Percentiles rank a stretch among this genome's conserved stretches.
Conservation (phyloP, 768 basidiomycete species). For the Lactifluus subvellereus region DNA sequence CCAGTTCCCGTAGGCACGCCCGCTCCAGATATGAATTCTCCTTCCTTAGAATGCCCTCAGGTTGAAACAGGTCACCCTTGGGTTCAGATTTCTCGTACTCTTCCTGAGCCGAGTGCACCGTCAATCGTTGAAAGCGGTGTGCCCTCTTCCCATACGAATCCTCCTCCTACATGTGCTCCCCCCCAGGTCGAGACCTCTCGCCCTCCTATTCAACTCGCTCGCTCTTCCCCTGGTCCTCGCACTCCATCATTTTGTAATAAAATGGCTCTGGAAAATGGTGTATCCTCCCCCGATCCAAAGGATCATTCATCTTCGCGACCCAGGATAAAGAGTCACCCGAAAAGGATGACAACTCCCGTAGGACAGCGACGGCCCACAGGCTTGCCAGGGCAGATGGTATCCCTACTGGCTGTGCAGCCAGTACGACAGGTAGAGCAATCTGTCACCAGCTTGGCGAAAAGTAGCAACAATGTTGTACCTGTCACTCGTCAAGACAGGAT, state of each 20-base stretch:
- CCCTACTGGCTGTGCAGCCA: not conserved
- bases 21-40: not conserved
- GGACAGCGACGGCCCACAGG: constrained; percentile 2
- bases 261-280: not conserved
- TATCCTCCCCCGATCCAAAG: not conserved
- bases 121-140: not conserved
- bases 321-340: constrained; percentile 14
- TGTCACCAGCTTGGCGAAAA: not conserved
- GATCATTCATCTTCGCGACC: not conserved
- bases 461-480: not conserved
- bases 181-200: not conserved
- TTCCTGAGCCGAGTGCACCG: not conserved
- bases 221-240: not conserved
- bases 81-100: not conserved
- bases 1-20: not conserved
- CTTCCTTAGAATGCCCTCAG: not conserved
- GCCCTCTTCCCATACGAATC: not conserved
- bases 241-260: not conserved
- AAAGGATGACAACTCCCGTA: not conserved
- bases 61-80: not conserved
- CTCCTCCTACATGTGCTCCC: not conserved
- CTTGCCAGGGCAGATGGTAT: not conserved
- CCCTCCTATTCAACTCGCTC: not conserved
- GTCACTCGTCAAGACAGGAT: not conserved
- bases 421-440: not conserved